These are phyloP conservation scores for Paraglomus occultum DNA, from an alignment of 192 early-diverging fungal genomes.

Conservation along the genomic window DNA sequence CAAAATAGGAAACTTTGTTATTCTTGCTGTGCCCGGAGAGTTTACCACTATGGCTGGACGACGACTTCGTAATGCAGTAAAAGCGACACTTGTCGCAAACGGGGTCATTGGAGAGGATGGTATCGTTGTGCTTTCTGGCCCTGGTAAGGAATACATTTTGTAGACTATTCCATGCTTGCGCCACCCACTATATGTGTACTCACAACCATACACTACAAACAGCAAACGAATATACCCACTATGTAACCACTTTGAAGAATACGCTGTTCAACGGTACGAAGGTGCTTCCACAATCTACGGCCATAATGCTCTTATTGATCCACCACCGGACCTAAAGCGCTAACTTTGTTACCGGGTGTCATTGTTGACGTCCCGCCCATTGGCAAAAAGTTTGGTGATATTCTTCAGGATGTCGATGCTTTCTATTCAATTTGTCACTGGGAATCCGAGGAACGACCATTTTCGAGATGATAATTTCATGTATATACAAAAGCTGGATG, in stretches of 20 bases:
- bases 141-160: slow-evolving; percentile 57
- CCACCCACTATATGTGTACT: no score
- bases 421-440: slow-evolving; percentile 31
- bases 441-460: slow-evolving; percentile 34
- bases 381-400: slow-evolving; percentile 33
- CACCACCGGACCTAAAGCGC: background rate
- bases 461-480: slow-evolving; percentile 30
- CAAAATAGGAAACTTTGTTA: slow-evolving; percentile 42
- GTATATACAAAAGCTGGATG: slow-evolving; percentile 27
- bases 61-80: slow-evolving; percentile 31
- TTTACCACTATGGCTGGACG: slow-evolving; percentile 66
- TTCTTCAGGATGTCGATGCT: slow-evolving; percentile 19
- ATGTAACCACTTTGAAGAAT: slow-evolving; percentile 60
- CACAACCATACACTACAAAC: background rate
- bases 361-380: slow-evolving; percentile 25
- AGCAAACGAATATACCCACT: slow-evolving; percentile 31
- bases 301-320: slow-evolving; percentile 46
- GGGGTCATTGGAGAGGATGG: slow-evolving; percentile 39
- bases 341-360: slow-evolving; percentile 15
- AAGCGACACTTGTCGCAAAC: slow-evolving; percentile 31
- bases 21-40: slow-evolving; percentile 55
- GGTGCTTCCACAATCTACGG: slow-evolving; percentile 59
- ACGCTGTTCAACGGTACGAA: slow-evolving; percentile 62
- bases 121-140: slow-evolving; percentile 52
- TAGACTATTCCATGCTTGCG: slow-evolving; percentile 33